phyloP scores from a whole-genome alignment of 306 rosid species.

The Pterocarpus macrocarpus region DNA sequence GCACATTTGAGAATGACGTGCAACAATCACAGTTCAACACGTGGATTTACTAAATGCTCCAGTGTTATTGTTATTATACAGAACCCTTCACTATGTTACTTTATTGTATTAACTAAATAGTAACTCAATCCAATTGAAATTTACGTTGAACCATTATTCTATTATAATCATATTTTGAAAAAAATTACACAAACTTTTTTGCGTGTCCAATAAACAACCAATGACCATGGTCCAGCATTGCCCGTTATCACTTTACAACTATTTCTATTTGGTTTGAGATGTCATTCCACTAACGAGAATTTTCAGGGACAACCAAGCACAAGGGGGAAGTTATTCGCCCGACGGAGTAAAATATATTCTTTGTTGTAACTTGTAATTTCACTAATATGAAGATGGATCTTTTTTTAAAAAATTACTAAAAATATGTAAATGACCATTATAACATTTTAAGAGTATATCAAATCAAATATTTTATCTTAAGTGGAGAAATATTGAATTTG shows the following conservation, averaged over 20 bases:
- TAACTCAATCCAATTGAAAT: neutral
- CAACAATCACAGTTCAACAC: slow-evolving; percentile 35
- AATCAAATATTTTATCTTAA: too few relatives aligned
- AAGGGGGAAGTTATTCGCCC: neutral
- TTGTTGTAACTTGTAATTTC: neutral
- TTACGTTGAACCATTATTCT: neutral
- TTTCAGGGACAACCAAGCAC: neutral
- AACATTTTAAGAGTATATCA: too few relatives aligned
- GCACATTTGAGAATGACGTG: neutral
- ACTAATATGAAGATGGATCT: neutral
- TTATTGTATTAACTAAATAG: neutral
- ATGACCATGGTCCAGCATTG: neutral
- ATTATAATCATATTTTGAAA: neutral
- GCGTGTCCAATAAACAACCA: neutral
- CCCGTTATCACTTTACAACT: neutral
- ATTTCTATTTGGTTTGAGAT: neutral
- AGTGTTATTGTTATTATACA: too few relatives aligned
- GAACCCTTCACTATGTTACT: neutral
- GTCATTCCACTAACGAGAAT: neutral
- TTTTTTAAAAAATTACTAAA: too few relatives aligned
- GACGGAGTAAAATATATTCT: neutral
- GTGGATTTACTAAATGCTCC: neutral
- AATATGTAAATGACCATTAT: too few relatives aligned
- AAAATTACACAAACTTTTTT: neutral
- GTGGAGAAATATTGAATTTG: too few relatives aligned